Evolutionary conservation across 306 rosid genomes (phyloP).

Genomic region (Vigna angularis): DNA sequence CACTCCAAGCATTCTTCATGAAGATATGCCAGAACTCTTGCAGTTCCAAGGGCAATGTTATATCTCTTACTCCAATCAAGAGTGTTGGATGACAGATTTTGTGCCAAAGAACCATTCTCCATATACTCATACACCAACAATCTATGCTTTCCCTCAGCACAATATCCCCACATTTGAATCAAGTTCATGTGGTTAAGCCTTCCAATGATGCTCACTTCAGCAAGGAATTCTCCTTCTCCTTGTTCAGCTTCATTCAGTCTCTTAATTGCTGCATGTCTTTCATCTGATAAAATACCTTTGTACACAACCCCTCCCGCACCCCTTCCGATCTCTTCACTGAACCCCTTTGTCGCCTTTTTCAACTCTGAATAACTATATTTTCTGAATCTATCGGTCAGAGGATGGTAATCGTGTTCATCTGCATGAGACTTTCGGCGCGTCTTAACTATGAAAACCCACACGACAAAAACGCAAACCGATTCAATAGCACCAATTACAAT

Average conservation of each 20-base stretch:
- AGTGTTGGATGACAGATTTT: slow-evolving; percentile 2
- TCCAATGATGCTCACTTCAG: slow-evolving; percentile 31
- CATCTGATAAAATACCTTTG: slow-evolving; percentile 35
- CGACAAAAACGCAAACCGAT: neutral
- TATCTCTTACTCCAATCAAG: slow-evolving; percentile 11
- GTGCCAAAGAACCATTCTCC: slow-evolving; percentile 8
- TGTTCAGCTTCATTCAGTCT: slow-evolving; percentile 37
- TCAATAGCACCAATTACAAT: neutral
- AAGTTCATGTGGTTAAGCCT: slow-evolving; percentile 42
- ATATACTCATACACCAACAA: slow-evolving; percentile 12
- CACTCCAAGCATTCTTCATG: slow-evolving; percentile 20
- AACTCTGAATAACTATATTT: slow-evolving; percentile 32
- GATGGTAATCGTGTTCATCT: slow-evolving; percentile 1
- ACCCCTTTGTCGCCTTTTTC: slow-evolving; percentile 38
- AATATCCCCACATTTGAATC: slow-evolving; percentile 39
- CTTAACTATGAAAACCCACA: neutral
- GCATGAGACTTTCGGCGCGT: slow-evolving; percentile 32
- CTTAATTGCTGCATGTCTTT: slow-evolving; percentile 20
- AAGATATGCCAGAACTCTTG: slow-evolving; percentile 4
- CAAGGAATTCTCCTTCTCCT: slow-evolving; percentile 47
- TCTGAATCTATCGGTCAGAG: slow-evolving; percentile 13
- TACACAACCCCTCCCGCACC: slow-evolving; percentile 43
- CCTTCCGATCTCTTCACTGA: slow-evolving; percentile 38
- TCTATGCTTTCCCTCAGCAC: slow-evolving; percentile 16
- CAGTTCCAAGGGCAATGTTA: neutral